Conservation (phyloP, 371 early-diverging fungal species). For the Umbelopsis sp. region DNA sequence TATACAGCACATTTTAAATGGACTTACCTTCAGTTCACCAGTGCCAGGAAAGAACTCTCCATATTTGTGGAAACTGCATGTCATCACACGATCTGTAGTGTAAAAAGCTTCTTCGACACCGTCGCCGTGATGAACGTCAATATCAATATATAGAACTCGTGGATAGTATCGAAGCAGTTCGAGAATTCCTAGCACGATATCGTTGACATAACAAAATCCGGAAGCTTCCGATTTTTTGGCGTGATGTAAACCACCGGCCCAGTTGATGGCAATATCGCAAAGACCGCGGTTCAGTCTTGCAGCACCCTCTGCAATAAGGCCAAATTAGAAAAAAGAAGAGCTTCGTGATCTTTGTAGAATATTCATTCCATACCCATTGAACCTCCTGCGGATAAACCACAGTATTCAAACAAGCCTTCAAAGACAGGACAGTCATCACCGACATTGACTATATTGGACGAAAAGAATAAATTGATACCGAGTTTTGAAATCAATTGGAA, state of each 20-base stretch:
- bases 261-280: slow-evolving; percentile 96
- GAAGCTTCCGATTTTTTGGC: slow-evolving; percentile 96
- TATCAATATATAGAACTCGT: slow-evolving; percentile 98
- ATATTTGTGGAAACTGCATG: slow-evolving; percentile 98
- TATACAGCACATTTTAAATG: not conserved
- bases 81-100: slow-evolving; percentile 99
- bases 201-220: slow-evolving; percentile 99
- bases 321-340: not conserved
- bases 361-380: slow-evolving; percentile 73
- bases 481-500: too few relatives aligned
- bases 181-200: slow-evolving; percentile 96
- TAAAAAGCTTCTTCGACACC: slow-evolving; percentile 99
- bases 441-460: slow-evolving; percentile 68
- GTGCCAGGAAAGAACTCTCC: slow-evolving; percentile 99
- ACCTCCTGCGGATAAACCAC: slow-evolving; percentile 92
- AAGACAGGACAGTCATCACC: slow-evolving; percentile 99
- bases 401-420: slow-evolving; percentile 97
- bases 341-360: not conserved
- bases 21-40: slow-evolving; percentile 77
- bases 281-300: slow-evolving; percentile 78
- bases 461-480: too few relatives aligned
- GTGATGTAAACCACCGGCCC: slow-evolving; percentile 99
- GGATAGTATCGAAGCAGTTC: slow-evolving; percentile 94
- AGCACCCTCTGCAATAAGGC: slow-evolving; percentile 65
- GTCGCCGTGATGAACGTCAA: slow-evolving; percentile 99